Evolutionary conservation across 1,139 yeast genomes (phyloP).

Genomic region (Chernovozyma aurita): DNA sequence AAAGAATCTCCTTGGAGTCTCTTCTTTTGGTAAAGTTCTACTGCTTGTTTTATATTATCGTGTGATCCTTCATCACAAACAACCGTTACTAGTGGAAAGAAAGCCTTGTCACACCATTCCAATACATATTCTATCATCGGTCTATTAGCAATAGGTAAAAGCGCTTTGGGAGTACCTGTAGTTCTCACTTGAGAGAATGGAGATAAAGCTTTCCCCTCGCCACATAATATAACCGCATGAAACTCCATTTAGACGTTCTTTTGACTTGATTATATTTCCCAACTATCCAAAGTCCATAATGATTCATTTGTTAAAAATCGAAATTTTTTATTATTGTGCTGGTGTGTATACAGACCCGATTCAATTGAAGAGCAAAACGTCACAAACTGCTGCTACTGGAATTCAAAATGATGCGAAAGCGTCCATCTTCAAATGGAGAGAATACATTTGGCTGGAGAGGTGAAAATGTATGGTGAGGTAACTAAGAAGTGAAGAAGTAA

Average conservation of each 20-base stretch:
- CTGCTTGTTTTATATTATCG: constrained; percentile 30
- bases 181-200: constrained; percentile 64
- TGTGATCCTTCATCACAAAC: constrained; percentile 27
- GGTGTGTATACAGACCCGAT: no score
- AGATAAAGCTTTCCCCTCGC: constrained; percentile 66
- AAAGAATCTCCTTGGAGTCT: constrained; percentile 1
- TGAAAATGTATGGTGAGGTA: no score
- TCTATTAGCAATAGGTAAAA: constrained; percentile 82
- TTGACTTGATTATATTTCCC: no score
- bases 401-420: no score
- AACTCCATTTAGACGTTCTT: constrained; percentile 59
- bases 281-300: no score
- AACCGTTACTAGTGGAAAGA: constrained; percentile 53
- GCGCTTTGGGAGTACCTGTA: constrained; percentile 73
- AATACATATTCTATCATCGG: constrained; percentile 89
- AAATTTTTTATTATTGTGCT: no score
- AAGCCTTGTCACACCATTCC: constrained; percentile 91
- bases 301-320: no score
- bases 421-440: no score
- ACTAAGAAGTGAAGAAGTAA: no score
- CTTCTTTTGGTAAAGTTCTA: constrained; percentile 43
- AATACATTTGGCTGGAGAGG: no score
- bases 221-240: constrained; percentile 88
- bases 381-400: no score
- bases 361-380: no score